Conservation (phyloP, 2,329 filamentous ascomycete genomes). For the Fusarium fracticaudum region DNA sequence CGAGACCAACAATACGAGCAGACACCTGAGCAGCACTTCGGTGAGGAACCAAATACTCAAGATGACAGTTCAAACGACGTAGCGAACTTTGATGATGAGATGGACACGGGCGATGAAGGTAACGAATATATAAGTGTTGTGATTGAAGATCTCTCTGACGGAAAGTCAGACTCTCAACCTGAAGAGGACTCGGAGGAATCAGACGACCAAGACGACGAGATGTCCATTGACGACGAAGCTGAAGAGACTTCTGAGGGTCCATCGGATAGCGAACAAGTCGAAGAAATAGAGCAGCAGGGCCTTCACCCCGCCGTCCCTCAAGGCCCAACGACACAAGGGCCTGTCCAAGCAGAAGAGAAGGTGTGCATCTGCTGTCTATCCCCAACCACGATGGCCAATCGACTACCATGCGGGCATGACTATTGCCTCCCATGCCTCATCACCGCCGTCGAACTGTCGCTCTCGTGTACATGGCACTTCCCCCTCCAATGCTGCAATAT, state of each 20-base stretch:
- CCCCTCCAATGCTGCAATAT: conserved; percentile 63
- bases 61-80: background rate
- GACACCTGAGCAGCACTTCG: background rate
- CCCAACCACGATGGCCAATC: too few relatives aligned
- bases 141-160: background rate
- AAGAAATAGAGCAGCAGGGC: background rate
- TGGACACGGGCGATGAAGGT: background rate
- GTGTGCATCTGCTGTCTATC: too few relatives aligned
- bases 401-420: conserved; percentile 52
- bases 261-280: background rate
- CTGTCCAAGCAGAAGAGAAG: background rate
- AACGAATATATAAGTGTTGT: background rate
- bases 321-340: background rate
- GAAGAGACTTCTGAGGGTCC: background rate
- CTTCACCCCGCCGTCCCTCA: too few relatives aligned
- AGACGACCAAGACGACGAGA: background rate
- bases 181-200: background rate
- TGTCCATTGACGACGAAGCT: background rate
- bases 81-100: background rate
- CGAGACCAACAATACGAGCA: background rate
- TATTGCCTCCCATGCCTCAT: conserved; percentile 62
- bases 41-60: background rate
- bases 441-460: conserved; percentile 51
- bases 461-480: conserved; percentile 60
- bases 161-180: background rate